Evolutionary conservation across 345 rosid genomes (phyloP).

Genomic region (Rhodomyrtus tomentosa): DNA sequence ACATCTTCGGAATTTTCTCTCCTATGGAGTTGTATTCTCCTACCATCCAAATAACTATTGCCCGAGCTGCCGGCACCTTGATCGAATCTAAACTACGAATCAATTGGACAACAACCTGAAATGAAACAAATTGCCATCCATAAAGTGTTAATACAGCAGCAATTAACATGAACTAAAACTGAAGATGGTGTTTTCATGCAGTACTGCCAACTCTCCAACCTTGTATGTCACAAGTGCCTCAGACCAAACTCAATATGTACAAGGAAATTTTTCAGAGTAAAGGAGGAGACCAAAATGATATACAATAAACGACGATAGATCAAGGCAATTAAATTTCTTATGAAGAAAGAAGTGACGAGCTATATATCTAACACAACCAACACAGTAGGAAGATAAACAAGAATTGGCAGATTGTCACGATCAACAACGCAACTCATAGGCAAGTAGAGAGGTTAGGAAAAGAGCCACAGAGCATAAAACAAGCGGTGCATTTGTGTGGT

Average conservation of each 20-base stretch:
- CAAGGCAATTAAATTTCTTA: not conserved
- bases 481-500: not conserved
- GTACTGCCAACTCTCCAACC: not conserved
- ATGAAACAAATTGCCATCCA: not conserved
- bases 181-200: not conserved
- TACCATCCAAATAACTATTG: constrained; percentile 86
- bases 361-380: not conserved
- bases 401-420: not conserved
- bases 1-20: constrained; percentile 61
- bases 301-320: not conserved
- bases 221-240: not conserved
- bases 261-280: not conserved
- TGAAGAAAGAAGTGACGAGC: not conserved
- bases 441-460: not conserved
- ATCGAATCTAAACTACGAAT: constrained; percentile 75
- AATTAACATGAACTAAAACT: not conserved
- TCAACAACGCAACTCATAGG: not conserved
- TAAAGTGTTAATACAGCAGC: not conserved
- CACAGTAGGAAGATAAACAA: not conserved
- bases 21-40: constrained; percentile 78
- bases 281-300: not conserved
- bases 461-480: not conserved
- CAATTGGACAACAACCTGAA: constrained; percentile 73
- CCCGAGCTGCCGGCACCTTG: constrained; percentile 83
- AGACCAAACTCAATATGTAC: not conserved